Evolutionary conservation across 78 protist genomes (phyloP).

Genomic region (Dictyostelium brefeldianum): DNA sequence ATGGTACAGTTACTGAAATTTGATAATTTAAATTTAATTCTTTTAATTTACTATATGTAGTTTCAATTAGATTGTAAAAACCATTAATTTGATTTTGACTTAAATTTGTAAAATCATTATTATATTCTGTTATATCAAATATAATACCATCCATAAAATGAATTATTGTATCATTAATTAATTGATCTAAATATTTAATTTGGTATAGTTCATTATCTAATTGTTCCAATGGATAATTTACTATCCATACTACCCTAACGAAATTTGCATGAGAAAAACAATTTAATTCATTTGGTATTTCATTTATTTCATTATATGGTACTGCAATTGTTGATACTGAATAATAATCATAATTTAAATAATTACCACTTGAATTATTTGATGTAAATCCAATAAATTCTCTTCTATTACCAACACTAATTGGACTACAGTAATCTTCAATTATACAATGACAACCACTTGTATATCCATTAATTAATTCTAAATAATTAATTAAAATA

Average conservation of each 20-base stretch:
- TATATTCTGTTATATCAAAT: too few species aligned
- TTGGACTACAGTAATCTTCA: neutral
- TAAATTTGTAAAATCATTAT: too few species aligned
- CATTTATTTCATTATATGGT: neutral
- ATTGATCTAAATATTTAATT: too few species aligned
- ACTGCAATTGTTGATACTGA: neutral
- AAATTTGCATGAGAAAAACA: neutral
- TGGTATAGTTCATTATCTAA: neutral
- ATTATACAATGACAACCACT: neutral
- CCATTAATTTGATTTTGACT: too few species aligned
- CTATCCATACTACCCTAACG: neutral
- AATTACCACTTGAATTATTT: neutral
- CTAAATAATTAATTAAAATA: neutral
- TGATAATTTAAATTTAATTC: neutral
- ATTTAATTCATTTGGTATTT: neutral
- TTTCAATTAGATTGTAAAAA: neutral
- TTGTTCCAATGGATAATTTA: neutral
- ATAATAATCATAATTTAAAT: neutral
- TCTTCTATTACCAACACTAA: neutral
- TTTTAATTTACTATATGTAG: neutral
- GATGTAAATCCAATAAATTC: slow-evolving; percentile 16
- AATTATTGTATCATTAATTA: too few species aligned
- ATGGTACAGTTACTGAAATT: neutral
- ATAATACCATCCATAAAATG: too few species aligned
- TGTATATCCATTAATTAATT: neutral